These are phyloP conservation scores for Globisporangium splendens DNA, from an alignment of 352 stramenopile genomes.

Conservation along the genomic window DNA sequence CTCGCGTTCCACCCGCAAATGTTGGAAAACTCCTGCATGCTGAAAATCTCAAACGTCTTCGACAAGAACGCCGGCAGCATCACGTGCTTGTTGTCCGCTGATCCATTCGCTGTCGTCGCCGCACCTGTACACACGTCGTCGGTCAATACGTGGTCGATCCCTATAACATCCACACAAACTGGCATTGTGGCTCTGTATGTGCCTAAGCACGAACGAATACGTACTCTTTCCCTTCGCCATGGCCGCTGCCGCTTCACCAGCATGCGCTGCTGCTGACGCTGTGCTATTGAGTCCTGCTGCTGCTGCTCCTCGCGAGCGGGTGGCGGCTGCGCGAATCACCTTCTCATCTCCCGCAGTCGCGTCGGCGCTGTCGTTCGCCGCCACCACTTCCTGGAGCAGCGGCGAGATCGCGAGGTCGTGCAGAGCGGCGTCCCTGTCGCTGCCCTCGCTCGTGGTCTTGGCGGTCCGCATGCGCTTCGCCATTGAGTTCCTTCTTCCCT, in stretches of 20 bases:
- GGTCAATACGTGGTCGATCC: background rate
- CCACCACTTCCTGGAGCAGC: conserved; percentile 1
- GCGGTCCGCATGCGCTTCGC: conserved; percentile 59
- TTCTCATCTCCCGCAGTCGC: background rate
- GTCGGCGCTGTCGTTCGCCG: background rate
- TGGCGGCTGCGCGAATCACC: background rate
- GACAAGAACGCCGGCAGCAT: conserved; percentile 89
- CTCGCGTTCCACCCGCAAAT: conserved; percentile 89
- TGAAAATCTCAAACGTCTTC: conserved; percentile 95
- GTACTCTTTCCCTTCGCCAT: conserved; percentile 10
- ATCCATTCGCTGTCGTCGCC: background rate
- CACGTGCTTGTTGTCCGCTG: conserved; percentile 63
- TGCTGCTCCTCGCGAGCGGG: conserved; percentile 4
- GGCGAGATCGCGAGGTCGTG: conserved; percentile 12
- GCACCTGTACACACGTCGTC: background rate
- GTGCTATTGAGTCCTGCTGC: background rate
- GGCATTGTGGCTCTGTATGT: too few relatives aligned
- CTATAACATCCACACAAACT: too few relatives aligned
- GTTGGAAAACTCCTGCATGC: conserved; percentile 71
- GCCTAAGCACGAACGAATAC: background rate
- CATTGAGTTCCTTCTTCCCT: conserved; percentile 25
- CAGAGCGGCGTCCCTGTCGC: conserved; percentile 9
- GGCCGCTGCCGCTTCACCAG: background rate
- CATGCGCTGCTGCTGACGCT: background rate
- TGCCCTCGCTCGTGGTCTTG: conserved; percentile 16